Evolutionary conservation across 2,329 filamentous ascomycete genomes (phyloP).

Genomic region (Penicillium sp.): DNA sequence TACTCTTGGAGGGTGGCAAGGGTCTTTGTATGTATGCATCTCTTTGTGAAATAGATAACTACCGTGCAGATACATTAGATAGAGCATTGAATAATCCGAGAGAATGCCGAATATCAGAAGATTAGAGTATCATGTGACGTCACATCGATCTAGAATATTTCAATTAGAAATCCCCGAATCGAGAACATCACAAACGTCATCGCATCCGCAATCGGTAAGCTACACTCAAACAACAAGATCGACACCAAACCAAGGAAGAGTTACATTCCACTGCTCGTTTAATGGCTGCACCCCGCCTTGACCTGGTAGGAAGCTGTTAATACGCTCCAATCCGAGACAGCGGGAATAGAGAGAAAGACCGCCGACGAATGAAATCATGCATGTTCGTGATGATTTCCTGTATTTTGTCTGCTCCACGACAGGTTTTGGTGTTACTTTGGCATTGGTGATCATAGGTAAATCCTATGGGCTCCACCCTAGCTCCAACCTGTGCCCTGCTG

Average conservation of each 20-base stretch:
- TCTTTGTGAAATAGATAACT: neutral
- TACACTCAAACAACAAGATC: neutral
- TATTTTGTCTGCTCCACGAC: neutral
- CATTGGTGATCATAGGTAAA: neutral
- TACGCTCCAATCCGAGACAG: neutral
- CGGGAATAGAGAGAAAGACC: no score
- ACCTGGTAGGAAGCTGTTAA: no score
- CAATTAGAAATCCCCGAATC: neutral
- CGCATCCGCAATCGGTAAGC: neutral
- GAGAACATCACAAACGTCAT: neutral
- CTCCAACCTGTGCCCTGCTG: neutral
- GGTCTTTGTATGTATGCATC: neutral
- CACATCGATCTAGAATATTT: neutral
- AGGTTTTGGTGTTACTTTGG: neutral
- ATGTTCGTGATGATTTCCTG: constrained; percentile 4
- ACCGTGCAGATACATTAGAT: neutral
- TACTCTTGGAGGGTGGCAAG: neutral
- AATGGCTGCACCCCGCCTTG: no score
- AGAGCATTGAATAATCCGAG: neutral
- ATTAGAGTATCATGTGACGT: neutral
- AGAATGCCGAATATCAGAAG: no score
- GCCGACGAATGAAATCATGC: constrained; percentile 3
- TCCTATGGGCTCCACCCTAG: neutral
- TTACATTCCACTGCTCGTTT: neutral
- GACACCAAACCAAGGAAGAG: neutral